Evolutionary conservation across 176 grass and related monocot species (phyloP), one percentile per base, ranked within the genome.

Genomic region (Oryza rufipogon): DNA sequence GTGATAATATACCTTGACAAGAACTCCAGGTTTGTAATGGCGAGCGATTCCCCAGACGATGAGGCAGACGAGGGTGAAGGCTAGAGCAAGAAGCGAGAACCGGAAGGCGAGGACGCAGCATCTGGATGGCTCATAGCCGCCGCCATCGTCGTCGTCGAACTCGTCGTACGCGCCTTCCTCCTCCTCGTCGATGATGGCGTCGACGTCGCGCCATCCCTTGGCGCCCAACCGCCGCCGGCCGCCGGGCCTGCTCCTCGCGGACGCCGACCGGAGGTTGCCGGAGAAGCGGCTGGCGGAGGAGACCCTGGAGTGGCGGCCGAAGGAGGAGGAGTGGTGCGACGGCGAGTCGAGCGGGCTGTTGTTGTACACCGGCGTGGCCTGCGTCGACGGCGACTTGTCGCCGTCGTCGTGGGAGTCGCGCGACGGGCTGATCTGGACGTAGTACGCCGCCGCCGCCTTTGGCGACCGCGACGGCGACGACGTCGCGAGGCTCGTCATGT

Each of bases 321-420:
- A 89, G 47, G 95, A 98, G 13, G 95, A 98, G 13, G 95, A 98
- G 14, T 86, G 91, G 82, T 95, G 91, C 22, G 91, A 95, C 22
- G 92, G 93, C 1, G 93, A 98, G 1, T 98, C 93, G 32, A 95
- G 87, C 7, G 96, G 96, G 79, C 95, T 97, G 83, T 87, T 97
- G 83, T 87, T 93, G 85, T 93, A 98, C 8, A 95, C 87, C 19
- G 96, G 96, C 34, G 96, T 95, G 0, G 96, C 74, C 69, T 92
- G 89, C 89, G 85, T 88, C 16, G 91, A 93, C 42, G 92, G 90
- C 16, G 86, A 92, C 86, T 90, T 94, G 71, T 97, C 91, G 74
- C 91, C 95, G 58, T 92, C 94, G 74, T 94, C 91, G 63, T 88
- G 91, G 1, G 92, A 97, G 87, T 97, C 92, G 30, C 92, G 86